Evolutionary conservation across 805 yeast species (phyloP).

Genomic region (Wickerhamomyces canadensis): DNA sequence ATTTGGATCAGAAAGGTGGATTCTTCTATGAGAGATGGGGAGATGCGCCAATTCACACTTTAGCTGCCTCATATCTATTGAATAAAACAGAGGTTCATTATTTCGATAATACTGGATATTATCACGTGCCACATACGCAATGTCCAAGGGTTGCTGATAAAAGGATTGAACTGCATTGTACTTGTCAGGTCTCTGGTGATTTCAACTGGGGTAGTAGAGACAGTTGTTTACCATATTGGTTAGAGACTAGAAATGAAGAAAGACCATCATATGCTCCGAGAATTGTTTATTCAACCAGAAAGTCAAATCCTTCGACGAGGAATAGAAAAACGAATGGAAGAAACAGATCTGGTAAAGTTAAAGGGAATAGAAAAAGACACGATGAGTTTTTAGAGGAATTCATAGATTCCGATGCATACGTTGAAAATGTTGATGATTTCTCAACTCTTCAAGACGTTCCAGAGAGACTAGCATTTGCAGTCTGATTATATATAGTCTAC

Average conservation of each 20-base stretch:
- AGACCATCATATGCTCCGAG: constrained; percentile 18
- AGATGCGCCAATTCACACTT: constrained; percentile 84
- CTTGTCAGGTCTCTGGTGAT: constrained; percentile 36
- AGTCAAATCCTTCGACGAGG: neutral
- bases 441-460: too few relatives aligned
- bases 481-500: too few relatives aligned
- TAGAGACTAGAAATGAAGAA: constrained; percentile 11
- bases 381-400: too few relatives aligned
- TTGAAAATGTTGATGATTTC: too few relatives aligned
- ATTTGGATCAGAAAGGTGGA: constrained; percentile 66
- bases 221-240: constrained; percentile 21
- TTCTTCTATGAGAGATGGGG: constrained; percentile 91
- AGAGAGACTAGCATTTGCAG: too few relatives aligned
- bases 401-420: too few relatives aligned
- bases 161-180: constrained; percentile 43
- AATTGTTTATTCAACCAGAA: neutral
- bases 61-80: constrained; percentile 62
- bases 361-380: too few relatives aligned
- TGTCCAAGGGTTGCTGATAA: constrained; percentile 47
- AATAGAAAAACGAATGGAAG: neutral
- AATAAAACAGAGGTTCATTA: constrained; percentile 56
- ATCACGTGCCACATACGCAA: constrained; percentile 54
- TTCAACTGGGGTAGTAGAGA: constrained; percentile 23
- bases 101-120: constrained; percentile 73
- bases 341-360: too few relatives aligned